Percentiles rank a stretch among this genome's conserved stretches.
phyloP scores from a whole-genome alignment of 805 yeast species.

The Teunomyces kruisii region DNA sequence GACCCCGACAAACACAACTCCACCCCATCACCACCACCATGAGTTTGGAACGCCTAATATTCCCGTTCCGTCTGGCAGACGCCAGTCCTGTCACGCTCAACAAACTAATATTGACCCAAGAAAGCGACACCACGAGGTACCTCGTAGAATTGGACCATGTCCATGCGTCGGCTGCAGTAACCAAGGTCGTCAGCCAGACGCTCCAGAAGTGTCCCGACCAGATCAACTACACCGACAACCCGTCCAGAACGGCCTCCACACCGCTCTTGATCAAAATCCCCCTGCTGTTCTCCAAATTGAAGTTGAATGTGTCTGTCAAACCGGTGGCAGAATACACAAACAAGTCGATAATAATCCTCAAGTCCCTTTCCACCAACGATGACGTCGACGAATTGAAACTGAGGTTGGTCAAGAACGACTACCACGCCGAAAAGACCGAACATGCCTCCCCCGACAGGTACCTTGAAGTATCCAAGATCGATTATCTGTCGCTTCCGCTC shows the following conservation, averaged over 20 bases:
- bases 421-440: constrained; percentile 6
- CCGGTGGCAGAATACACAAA: constrained; percentile 7
- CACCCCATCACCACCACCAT: background rate
- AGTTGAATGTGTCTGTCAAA: constrained; percentile 28
- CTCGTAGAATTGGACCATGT: constrained; percentile 19
- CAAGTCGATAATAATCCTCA: constrained; percentile 32
- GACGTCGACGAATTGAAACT: constrained; percentile 11
- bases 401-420: constrained; percentile 9
- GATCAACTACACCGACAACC: constrained; percentile 27
- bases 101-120: constrained; percentile 27
- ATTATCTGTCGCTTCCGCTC: constrained; percentile 26
- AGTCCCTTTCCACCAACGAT: constrained; percentile 20
- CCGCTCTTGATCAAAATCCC: constrained; percentile 36
- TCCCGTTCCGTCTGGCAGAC: constrained; percentile 24
- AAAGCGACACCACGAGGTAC: constrained; percentile 21
- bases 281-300: constrained; percentile 20
- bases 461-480: constrained; percentile 29
- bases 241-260: constrained; percentile 8
- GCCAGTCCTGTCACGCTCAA: constrained; percentile 17
- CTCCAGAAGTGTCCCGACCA: constrained; percentile 14
- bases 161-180: constrained; percentile 19
- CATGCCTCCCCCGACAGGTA: background rate
- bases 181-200: constrained; percentile 15
- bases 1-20: background rate
- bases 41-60: constrained; percentile 18